phyloP scores from a whole-genome alignment of 2,329 filamentous ascomycete species.

The Aspergillus novofumigatus region DNA sequence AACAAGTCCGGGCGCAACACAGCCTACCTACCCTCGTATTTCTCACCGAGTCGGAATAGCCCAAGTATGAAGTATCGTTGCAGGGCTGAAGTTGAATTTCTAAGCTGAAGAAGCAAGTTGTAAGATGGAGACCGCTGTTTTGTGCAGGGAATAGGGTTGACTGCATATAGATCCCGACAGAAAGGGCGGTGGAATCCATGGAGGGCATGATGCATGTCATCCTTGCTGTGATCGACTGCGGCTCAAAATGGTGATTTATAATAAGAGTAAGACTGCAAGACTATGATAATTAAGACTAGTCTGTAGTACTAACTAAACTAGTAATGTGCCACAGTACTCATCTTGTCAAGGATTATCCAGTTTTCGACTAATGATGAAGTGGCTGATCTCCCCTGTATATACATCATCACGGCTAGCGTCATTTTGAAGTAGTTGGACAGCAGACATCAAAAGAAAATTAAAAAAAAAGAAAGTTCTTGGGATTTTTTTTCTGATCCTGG shows the following conservation, averaged over 20 bases:
- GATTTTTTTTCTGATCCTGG: too few relatives aligned
- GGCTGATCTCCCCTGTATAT: neutral
- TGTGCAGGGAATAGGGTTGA: conserved; percentile 3
- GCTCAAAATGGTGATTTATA: neutral
- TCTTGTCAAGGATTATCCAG: neutral
- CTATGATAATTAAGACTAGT: too few relatives aligned
- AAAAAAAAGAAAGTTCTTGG: too few relatives aligned
- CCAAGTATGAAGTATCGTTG: neutral
- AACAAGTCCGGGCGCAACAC: neutral
- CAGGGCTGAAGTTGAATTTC: neutral
- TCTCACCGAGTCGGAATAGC: neutral
- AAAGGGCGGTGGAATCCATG: conserved; percentile 7
- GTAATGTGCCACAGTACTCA: too few relatives aligned
- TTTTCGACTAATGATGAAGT: neutral
- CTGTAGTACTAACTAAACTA: neutral
- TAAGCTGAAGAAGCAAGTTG: neutral
- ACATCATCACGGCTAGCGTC: neutral
- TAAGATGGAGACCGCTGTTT: conserved; percentile 2
- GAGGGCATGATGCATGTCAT: neutral
- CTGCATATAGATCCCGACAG: conserved; percentile 1
- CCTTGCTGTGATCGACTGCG: neutral
- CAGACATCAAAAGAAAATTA: too few relatives aligned
- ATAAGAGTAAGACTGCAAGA: neutral
- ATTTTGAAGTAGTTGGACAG: neutral
- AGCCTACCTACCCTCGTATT: neutral